Conservation (phyloP, 2,329 filamentous ascomycete species). For the Penicillium carneum region DNA sequence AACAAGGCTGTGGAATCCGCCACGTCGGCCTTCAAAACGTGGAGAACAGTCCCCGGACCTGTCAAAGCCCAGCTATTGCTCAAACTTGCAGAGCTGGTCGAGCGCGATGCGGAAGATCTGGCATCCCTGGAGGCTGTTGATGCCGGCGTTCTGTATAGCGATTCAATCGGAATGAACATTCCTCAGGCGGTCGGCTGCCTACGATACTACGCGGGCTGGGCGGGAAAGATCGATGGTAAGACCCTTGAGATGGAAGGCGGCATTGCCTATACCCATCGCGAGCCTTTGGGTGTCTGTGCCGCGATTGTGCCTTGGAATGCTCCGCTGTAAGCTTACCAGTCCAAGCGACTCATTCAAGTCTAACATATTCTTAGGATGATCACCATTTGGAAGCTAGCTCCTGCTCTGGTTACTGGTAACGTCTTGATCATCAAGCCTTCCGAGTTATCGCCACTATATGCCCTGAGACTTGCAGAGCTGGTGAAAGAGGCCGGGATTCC, state of each 20-base stretch:
- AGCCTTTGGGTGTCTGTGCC: conserved; percentile 41
- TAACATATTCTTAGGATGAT: conserved; percentile 34
- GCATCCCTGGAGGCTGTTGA: conserved; percentile 39
- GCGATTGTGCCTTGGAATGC: conserved; percentile 45
- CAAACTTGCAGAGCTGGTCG: conserved; percentile 40
- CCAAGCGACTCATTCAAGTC: background rate
- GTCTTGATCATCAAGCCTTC: conserved; percentile 73
- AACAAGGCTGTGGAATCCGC: conserved; percentile 34
- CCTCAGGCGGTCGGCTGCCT: conserved; percentile 34
- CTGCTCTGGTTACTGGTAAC: conserved; percentile 71
- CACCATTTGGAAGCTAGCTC: conserved; percentile 62
- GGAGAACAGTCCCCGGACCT: conserved; percentile 34
- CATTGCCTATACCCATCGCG: conserved; percentile 36
- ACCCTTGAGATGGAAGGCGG: conserved; percentile 35
- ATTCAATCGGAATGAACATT: conserved; percentile 36
- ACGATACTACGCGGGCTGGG: conserved; percentile 43
- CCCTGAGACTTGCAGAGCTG: conserved; percentile 57
- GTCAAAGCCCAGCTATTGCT: conserved; percentile 32
- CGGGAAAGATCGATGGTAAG: conserved; percentile 41
- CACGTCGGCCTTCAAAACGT: conserved; percentile 33
- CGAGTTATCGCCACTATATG: conserved; percentile 64
- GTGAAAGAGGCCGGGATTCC: conserved; percentile 62
- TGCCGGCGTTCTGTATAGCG: conserved; percentile 35
- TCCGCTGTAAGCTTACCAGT: conserved; percentile 33
- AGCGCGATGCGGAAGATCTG: conserved; percentile 38